Conservation (phyloP, 371 early-diverging fungal species). For the Mortierella sp. region DNA sequence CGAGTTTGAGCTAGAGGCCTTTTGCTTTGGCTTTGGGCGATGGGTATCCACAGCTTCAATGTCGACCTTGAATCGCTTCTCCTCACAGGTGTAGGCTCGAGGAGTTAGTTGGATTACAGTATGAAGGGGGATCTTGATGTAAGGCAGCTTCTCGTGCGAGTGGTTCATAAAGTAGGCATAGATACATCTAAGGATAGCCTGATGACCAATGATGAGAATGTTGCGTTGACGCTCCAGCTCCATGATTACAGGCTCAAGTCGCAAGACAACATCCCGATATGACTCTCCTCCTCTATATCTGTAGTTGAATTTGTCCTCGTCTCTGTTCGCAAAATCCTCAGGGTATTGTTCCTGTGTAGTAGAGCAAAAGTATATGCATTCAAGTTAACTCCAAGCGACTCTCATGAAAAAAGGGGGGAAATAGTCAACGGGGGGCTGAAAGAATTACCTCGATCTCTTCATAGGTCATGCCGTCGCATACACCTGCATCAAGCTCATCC, state of each 20-base stretch:
- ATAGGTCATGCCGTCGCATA: slow-evolving; percentile 98
- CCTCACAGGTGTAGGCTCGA: slow-evolving; percentile 94
- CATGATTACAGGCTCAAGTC: slow-evolving; percentile 96
- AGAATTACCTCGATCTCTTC: slow-evolving; percentile 94
- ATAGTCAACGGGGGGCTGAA: slow-evolving; percentile 3
- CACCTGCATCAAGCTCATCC: slow-evolving; percentile 97
- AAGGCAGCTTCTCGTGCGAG: slow-evolving; percentile 93
- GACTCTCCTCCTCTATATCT: slow-evolving; percentile 96
- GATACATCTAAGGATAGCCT: slow-evolving; percentile 93
- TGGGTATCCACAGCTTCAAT: slow-evolving; percentile 91
- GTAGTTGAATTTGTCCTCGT: slow-evolving; percentile 95
- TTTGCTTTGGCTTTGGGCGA: slow-evolving; percentile 66
- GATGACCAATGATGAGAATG: slow-evolving; percentile 95
- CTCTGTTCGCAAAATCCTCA: slow-evolving; percentile 90
- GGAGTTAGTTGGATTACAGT: slow-evolving; percentile 95
- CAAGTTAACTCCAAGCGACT: background rate
- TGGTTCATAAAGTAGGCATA: slow-evolving; percentile 94
- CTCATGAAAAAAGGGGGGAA: background rate
- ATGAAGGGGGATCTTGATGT: slow-evolving; percentile 96
- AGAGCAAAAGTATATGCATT: no score
- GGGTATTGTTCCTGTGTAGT: slow-evolving; percentile 58
- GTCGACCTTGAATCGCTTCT: slow-evolving; percentile 85
- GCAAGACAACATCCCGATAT: slow-evolving; percentile 88
- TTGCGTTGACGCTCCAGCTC: slow-evolving; percentile 96
- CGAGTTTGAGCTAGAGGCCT: slow-evolving; percentile 13